phyloP scores from a whole-genome alignment of 2,329 filamentous ascomycete species.

The Ophiosphaerella korrae region DNA sequence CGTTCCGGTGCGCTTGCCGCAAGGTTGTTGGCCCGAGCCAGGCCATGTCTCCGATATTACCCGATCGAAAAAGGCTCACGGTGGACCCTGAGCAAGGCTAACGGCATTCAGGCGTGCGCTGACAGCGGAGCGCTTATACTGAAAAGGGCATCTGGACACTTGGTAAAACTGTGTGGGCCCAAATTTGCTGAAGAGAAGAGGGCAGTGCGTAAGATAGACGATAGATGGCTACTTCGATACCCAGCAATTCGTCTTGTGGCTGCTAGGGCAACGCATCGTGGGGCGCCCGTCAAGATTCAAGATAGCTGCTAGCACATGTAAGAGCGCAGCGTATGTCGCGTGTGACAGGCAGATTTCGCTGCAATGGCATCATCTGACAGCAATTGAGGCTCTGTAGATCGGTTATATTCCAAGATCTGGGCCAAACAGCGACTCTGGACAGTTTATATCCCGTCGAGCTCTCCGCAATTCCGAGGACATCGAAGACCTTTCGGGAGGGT shows the following conservation, averaged over 20 bases:
- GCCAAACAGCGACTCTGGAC: background rate
- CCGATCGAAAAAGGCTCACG: conserved; percentile 22
- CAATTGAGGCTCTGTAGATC: conserved; percentile 1
- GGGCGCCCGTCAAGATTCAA: conserved; percentile 3
- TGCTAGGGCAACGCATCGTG: conserved; percentile 29
- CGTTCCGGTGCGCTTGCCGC: conserved; percentile 16
- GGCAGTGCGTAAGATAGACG: conserved; percentile 18
- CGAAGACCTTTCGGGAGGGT: conserved; percentile 27
- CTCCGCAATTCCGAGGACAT: conserved; percentile 28
- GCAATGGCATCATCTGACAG: background rate
- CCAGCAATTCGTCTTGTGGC: conserved; percentile 12
- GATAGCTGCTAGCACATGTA: too few relatives aligned
- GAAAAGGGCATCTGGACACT: conserved; percentile 29
- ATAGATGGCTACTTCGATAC: conserved; percentile 5
- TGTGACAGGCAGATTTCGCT: background rate
- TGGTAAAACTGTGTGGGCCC: conserved; percentile 6
- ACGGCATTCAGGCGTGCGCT: conserved; percentile 4
- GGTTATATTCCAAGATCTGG: too few relatives aligned
- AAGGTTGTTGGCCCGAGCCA: conserved; percentile 22
- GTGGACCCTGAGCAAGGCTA: conserved; percentile 12
- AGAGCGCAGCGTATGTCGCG: background rate
- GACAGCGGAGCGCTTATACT: conserved; percentile 13
- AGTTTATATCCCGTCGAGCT: conserved; percentile 9
- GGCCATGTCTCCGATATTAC: conserved; percentile 19
- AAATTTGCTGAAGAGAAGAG: conserved; percentile 19